A percentile compares a stretch with the other conserved stretches of the same genome.
Evolutionary conservation across 805 yeast species (phyloP).

Genomic region (Brettanomyces nanus): DNA sequence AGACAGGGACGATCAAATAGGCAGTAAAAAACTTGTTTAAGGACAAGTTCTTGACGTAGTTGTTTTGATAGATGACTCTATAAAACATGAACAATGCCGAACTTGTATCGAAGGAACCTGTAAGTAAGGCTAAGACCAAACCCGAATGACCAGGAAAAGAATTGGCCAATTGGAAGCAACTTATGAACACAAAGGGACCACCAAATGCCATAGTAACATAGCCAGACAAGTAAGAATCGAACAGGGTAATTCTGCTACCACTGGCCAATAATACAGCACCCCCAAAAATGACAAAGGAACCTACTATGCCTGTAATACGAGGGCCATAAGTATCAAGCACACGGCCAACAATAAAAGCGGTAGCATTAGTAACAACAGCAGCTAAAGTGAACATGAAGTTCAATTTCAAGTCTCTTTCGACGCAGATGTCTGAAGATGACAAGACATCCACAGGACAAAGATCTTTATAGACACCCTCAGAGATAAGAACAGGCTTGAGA

Average conservation of each 20-base stretch:
- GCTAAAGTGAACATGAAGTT: constrained; percentile 80
- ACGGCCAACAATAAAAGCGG: constrained; percentile 76
- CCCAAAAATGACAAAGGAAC: constrained; percentile 47
- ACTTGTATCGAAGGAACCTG: constrained; percentile 93
- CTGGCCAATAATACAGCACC: constrained; percentile 37
- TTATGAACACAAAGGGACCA: constrained; percentile 89
- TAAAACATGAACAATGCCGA: constrained; percentile 80
- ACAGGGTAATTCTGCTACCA: constrained; percentile 14
- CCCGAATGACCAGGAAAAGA: constrained; percentile 81
- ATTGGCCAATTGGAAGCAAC: constrained; percentile 85
- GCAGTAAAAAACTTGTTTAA: constrained; percentile 53
- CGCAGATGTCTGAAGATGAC: constrained; percentile 36
- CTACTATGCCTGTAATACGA: constrained; percentile 65
- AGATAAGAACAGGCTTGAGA: constrained; percentile 69
- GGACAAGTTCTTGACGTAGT: constrained; percentile 29
- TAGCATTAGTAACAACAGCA: constrained; percentile 78
- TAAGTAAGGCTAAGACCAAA: constrained; percentile 66
- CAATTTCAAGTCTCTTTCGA: constrained; percentile 73
- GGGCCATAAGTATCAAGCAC: constrained; percentile 79
- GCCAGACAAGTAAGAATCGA: constrained; percentile 69
- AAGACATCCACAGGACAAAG: constrained; percentile 34
- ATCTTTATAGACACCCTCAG: constrained; percentile 68
- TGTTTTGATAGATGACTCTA: constrained; percentile 51
- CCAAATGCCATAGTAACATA: constrained; percentile 75
- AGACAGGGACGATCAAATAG: constrained; percentile 70